phyloP scores from a whole-genome alignment of 1,284 basidiomycete species.

The Irpex sp. region DNA sequence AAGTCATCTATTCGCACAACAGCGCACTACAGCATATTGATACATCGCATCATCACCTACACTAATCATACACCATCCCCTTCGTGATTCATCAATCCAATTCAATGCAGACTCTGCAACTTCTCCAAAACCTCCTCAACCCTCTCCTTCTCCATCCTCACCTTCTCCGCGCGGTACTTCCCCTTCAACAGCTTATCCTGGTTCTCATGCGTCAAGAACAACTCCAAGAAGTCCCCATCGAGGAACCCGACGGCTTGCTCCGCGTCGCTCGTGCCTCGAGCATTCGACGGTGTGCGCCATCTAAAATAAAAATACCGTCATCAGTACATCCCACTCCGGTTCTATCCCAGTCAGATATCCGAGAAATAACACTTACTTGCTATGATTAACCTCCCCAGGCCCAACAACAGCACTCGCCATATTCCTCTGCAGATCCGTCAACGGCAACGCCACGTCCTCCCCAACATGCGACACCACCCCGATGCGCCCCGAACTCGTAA shows the following conservation, averaged over 20 bases:
- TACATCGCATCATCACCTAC: background rate
- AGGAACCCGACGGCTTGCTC: conserved; percentile 72
- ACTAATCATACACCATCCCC: background rate
- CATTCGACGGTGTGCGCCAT: conserved; percentile 64
- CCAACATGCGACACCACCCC: conserved; percentile 73
- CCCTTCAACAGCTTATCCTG: conserved; percentile 48
- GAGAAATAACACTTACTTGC: conserved; percentile 43
- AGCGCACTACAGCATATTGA: background rate
- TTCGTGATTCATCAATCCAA: background rate
- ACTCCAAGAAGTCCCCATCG: conserved; percentile 86
- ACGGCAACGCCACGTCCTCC: conserved; percentile 52
- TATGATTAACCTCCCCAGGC: conserved; percentile 62
- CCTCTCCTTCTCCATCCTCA: conserved; percentile 42
- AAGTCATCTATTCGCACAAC: background rate
- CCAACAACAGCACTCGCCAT: conserved; percentile 52
- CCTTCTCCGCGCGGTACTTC: conserved; percentile 47
- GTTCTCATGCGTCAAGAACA: conserved; percentile 46
- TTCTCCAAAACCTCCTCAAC: conserved; percentile 53
- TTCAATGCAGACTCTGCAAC: conserved; percentile 60
- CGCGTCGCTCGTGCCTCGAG: conserved; percentile 50
- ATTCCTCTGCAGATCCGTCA: conserved; percentile 80
- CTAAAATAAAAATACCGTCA: conserved; percentile 31
- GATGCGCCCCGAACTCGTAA: conserved; percentile 79
- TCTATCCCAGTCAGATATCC: background rate
- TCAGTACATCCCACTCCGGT: background rate